A percentile compares a stretch with the other conserved stretches of the same genome.
These are phyloP conservation scores for Vigna radiata DNA, from an alignment of 306 rosid species.

Conservation along the genomic window DNA sequence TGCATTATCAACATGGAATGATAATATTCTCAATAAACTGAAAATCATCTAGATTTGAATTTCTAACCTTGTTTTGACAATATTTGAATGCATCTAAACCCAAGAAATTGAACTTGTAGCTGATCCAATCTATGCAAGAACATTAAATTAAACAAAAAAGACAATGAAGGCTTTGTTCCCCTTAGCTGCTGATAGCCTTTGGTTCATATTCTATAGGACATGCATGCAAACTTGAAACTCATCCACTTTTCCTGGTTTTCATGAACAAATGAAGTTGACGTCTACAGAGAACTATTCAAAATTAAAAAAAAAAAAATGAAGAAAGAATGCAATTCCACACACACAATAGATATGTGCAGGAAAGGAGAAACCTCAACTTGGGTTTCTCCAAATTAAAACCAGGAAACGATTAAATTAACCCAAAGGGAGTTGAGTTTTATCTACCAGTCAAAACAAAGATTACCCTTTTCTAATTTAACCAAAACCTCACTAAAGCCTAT, in stretches of 20 bases:
- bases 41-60: constrained; percentile 8
- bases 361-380: constrained; percentile 61
- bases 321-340: constrained; percentile 43
- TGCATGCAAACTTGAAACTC: background rate
- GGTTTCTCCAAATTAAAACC: constrained; percentile 57
- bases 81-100: constrained; percentile 36
- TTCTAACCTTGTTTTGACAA: constrained; percentile 36
- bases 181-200: constrained; percentile 21
- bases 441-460: constrained; percentile 52
- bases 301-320: background rate
- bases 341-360: constrained; percentile 46
- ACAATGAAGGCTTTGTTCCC: constrained; percentile 35
- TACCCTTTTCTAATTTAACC: constrained; percentile 51
- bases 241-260: constrained; percentile 31
- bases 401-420: constrained; percentile 48
- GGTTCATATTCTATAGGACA: constrained; percentile 36
- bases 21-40: constrained; percentile 3
- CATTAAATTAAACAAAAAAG: constrained; percentile 33
- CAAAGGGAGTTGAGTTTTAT: constrained; percentile 46
- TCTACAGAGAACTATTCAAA: constrained; percentile 28
- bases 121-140: constrained; percentile 37
- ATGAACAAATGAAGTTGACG: constrained; percentile 38
- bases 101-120: constrained; percentile 36
- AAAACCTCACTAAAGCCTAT: constrained; percentile 49
- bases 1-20: constrained; percentile 10